phyloP scores from a whole-genome alignment of 2,329 filamentous ascomycete genomes.

The Tolypocladium paradoxum region DNA sequence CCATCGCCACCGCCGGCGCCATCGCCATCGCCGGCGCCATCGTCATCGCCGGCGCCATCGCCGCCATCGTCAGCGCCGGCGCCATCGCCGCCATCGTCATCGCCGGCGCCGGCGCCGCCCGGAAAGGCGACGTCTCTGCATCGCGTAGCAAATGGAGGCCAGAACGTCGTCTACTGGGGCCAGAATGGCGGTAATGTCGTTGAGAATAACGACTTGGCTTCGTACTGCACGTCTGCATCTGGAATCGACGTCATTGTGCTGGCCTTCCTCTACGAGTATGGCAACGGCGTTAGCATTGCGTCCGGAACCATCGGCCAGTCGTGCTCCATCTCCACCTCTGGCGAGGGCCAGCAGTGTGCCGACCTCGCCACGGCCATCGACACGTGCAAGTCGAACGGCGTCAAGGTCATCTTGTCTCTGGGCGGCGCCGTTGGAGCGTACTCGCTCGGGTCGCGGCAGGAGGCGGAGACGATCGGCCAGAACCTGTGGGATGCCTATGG shows the following conservation, averaged over 20 bases:
- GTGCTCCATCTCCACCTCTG: slow-evolving; percentile 21
- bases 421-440: slow-evolving; percentile 10
- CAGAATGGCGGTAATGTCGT: slow-evolving; percentile 14
- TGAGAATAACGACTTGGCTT: slow-evolving; percentile 24
- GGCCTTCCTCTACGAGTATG: slow-evolving; percentile 29
- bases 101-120: no score
- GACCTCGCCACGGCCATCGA: slow-evolving; percentile 9
- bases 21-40: no score
- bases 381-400: slow-evolving; percentile 10
- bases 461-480: slow-evolving; percentile 12
- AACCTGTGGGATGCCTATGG: slow-evolving; percentile 13
- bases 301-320: slow-evolving; percentile 28
- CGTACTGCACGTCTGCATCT: slow-evolving; percentile 24
- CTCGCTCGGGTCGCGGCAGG: slow-evolving; percentile 7
- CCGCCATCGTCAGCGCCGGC: no score
- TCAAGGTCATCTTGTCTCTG: slow-evolving; percentile 10
- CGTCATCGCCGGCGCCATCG: no score
- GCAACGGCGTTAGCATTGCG: slow-evolving; percentile 23
- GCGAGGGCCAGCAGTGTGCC: slow-evolving; percentile 18
- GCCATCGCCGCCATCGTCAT: no score
- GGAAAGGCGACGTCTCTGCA: no score
- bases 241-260: slow-evolving; percentile 33
- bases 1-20: no score
- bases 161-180: slow-evolving; percentile 22
- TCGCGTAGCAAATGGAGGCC: slow-evolving; percentile 8